Percentiles rank a stretch among this genome's conserved stretches.
phyloP scores from a whole-genome alignment of 495 filamentous ascomycete species.

The Penicillium turbatum region DNA sequence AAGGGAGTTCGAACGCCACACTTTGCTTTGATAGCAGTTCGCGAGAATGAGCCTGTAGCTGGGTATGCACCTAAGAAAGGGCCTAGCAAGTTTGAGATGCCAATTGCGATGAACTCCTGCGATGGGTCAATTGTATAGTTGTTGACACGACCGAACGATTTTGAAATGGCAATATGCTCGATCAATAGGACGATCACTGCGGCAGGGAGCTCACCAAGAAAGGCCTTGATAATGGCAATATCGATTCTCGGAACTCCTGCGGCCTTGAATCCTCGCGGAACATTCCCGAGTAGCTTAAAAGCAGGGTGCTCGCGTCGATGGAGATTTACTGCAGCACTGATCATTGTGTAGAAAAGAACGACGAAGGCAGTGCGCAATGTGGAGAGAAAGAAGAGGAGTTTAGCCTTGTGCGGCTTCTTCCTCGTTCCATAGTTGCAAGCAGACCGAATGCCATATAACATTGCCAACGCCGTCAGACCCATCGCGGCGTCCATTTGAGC shows the following conservation, averaged over 20 bases:
- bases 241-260: constrained; percentile 66
- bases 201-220: constrained; percentile 61
- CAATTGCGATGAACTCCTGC: constrained; percentile 92
- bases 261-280: constrained; percentile 77
- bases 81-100: constrained; percentile 81
- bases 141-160: constrained; percentile 91
- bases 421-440: constrained; percentile 58
- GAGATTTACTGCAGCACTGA: constrained; percentile 75
- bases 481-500: constrained; percentile 76
- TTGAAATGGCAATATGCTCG: constrained; percentile 93
- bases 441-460: constrained; percentile 75
- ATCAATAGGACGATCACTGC: constrained; percentile 87
- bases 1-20: constrained; percentile 89
- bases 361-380: constrained; percentile 86
- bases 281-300: constrained; percentile 66
- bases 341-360: constrained; percentile 82
- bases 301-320: constrained; percentile 42
- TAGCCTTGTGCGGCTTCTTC: constrained; percentile 63
- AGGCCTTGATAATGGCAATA: constrained; percentile 53
- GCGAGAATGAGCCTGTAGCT: constrained; percentile 89
- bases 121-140: constrained; percentile 97
- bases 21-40: constrained; percentile 95
- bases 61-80: constrained; percentile 92
- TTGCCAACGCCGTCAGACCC: constrained; percentile 70
- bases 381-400: constrained; percentile 79